Conservation (phyloP, 805 yeast genomes). For the Komagataella mondaviorum region DNA sequence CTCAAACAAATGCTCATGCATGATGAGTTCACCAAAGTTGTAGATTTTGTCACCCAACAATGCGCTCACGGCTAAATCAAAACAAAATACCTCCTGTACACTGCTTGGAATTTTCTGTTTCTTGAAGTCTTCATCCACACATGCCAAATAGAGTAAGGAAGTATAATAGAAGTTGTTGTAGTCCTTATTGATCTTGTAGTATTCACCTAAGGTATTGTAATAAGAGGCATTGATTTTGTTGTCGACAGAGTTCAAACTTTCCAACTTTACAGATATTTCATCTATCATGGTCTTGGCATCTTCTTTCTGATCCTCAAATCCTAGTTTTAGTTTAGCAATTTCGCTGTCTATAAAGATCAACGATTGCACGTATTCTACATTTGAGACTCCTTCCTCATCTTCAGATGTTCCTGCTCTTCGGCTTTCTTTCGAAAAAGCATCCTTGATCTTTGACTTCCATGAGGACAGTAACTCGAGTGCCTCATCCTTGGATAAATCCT, state of each 20-base stretch:
- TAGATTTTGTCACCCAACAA: conserved; percentile 83
- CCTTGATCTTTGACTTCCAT: conserved; percentile 24
- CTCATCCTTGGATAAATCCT: conserved; percentile 27
- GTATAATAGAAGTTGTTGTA: conserved; percentile 73
- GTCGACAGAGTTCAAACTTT: conserved; percentile 39
- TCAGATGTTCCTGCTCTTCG: conserved; percentile 6
- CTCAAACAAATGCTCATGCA: conserved; percentile 63
- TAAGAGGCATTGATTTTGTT: conserved; percentile 67
- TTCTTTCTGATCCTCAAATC: conserved; percentile 20
- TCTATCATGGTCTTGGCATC: conserved; percentile 62
- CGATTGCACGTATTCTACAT: conserved; percentile 31
- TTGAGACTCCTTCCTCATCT: conserved; percentile 17
- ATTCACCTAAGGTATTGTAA: conserved; percentile 68
- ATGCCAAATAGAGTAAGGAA: conserved; percentile 70
- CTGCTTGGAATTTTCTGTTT: conserved; percentile 22
- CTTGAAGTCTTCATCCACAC: conserved; percentile 29
- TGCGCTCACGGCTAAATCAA: conserved; percentile 77
- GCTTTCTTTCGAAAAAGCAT: conserved; percentile 18
- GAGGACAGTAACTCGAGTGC: conserved; percentile 17
- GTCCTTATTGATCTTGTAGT: conserved; percentile 62
- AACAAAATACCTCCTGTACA: conserved; percentile 28
- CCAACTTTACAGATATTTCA: conserved; percentile 41
- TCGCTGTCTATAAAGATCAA: conserved; percentile 49
- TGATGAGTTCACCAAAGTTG: conserved; percentile 88
- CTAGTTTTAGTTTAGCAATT: conserved; percentile 53